Base-by-base conservation (phyloP, 169 alveolate species). In the Pseudocohnilembus persalinus region DNA sequence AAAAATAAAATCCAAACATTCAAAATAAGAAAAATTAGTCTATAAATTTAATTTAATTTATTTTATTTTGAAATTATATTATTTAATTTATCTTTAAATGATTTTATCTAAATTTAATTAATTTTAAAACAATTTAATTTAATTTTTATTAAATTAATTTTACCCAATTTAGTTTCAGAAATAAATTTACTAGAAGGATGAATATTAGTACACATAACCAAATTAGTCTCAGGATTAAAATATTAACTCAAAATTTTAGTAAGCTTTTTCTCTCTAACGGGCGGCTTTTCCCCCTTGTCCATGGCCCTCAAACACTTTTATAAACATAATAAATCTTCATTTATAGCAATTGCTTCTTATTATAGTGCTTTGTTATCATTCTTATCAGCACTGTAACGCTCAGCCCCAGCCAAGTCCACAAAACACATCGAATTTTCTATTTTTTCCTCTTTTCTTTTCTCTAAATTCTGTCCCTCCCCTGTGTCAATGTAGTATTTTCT, bases 331-430 rank as follows among this genome's bases (percentile, higher is more conserved):
- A 81, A 72, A 31, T 76, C 68, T 32, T 81, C 34, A 81, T 81
- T 81, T 0, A 81, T 81, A 31, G 68, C n/a, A 77, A 76, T 68
- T 27, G 86, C 86, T n/a, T 81, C 86, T 20, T 49, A 20, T 49
- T 49, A 49, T 11, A 29, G 77, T 32, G 0, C 63, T 34, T 73
- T 81, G 73, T 25, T 73, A 72, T 0, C 78, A 25, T 77, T 81
- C 27, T 72, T 68, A n/a, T 77, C 78, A 27, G 29, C 68, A 30
- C 68, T 81, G n/a, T 76, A 73, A 29, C 86, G 63, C 68, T 81
- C 86, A 0, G 80, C 31, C 27, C 86, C 86, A 24, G 86, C 86
- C n/a, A 81, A 6, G 32, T 81, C 86, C 29, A 81, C 86, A 0
- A 81, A 31, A 81, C 86, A 81, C n/a, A 81, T 29, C 15, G 77